Base-by-base conservation (phyloP, 1,139 yeast genomes). In the Cylindricascospora bacillispora region DNA sequence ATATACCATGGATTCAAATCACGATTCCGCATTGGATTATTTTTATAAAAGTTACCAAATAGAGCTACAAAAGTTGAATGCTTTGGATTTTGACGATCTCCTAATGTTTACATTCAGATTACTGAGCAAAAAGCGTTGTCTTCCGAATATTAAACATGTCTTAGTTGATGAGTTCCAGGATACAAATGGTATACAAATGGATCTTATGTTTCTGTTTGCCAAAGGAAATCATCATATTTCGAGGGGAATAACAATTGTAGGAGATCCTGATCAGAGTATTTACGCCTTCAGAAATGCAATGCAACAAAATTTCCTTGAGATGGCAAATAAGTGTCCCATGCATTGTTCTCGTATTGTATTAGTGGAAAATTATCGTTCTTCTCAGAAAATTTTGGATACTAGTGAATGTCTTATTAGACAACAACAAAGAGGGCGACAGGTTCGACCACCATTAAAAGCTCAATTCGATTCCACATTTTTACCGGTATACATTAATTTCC, bases 211-310 rank as follows among this genome's bases (percentile, higher is more conserved):
- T 37, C 59, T 62, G 13, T 65, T 86, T 39, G 73, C 82, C 0
- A 51, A 56, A 12, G 56, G 57, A 4, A 52, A 55, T 26, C 44
- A 44, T 13, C 43, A 40, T 11, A 29, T 45, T 6, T 47, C 52
- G n/a, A 44, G 55, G 28, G 76, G 76, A 37, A 63, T 86, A 6
- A 81, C 95, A 0, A 73, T 85, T 2, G 97, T 89, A 1, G 98
- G 98, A 1, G 98, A 89, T 45, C 94, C 95, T 0, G 95, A 89
- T 54, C 97, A 89, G 53, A 77, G 94, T 47, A 89, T 89, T 17
- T 89, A 89, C 50, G 83, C 77, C 1, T 86, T 86, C 42, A 62
- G 98, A 38, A 74, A 80, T 43, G 95, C 97, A 0, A 73, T 73
- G 25, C 63, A 77, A 0, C 59, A 61, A 11, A 85, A 82, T 45